These are phyloP conservation scores for Phytophthora sojae DNA, from an alignment of 352 stramenopile species.

Conservation along the genomic window DNA sequence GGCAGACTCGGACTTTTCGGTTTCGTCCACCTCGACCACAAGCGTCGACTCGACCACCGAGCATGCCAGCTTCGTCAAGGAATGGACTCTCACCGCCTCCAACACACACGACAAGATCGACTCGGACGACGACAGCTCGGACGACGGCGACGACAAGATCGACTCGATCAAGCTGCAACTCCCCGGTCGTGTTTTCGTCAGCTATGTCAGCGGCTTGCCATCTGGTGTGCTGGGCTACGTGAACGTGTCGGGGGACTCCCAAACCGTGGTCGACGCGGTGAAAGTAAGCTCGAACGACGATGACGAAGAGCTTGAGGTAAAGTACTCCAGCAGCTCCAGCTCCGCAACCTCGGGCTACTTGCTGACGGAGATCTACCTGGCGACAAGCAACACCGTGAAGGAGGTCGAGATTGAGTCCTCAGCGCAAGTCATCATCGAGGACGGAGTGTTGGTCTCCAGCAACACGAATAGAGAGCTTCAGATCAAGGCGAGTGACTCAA, in stretches of 20 bases:
- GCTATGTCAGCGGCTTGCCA: constrained; percentile 25
- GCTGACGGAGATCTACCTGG: constrained; percentile 40
- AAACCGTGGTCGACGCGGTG: constrained; percentile 27
- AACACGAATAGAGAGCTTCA: constrained; percentile 30
- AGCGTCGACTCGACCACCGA: constrained; percentile 26
- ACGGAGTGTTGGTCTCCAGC: constrained; percentile 29
- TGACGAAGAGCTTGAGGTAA: constrained; percentile 34
- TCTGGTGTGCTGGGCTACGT: constrained; percentile 37
- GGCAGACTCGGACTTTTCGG: constrained; percentile 32
- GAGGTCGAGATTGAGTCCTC: constrained; percentile 32
- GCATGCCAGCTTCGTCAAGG: constrained; percentile 31
- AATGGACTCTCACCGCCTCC: constrained; percentile 35
- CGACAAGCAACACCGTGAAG: constrained; percentile 26
- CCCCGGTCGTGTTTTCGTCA: constrained; percentile 35
- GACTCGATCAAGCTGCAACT: constrained; percentile 37
- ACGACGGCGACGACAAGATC: constrained; percentile 33
- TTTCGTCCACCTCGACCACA: constrained; percentile 25
- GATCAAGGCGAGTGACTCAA: constrained; percentile 32
- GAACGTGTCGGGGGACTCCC: constrained; percentile 37
- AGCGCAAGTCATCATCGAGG: constrained; percentile 32
- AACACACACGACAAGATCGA: constrained; percentile 18
- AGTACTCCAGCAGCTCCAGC: constrained; percentile 22
- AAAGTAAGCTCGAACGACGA: constrained; percentile 27
- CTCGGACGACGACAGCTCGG: constrained; percentile 23
- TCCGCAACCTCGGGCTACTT: constrained; percentile 19